Base-by-base conservation (phyloP, 2,329 filamentous ascomycete genomes). In the Fusarium guadeloupense region DNA sequence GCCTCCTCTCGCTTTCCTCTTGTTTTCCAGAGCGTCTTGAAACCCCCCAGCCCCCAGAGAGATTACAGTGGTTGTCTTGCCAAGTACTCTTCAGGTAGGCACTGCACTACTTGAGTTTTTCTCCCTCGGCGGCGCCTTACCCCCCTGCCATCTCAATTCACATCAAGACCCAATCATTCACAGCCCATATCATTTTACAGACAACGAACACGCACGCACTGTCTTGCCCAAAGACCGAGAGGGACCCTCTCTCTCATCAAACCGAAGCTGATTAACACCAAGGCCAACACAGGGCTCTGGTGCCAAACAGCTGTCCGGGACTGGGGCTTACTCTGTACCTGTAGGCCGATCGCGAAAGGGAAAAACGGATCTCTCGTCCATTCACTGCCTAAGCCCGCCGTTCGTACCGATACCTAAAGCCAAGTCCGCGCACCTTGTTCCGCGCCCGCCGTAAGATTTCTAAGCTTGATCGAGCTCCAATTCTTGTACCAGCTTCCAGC, bases 401-500 rank as follows among this genome's bases (percentile, higher is more conserved):
- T 51, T 34, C 60, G 34, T 42, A 55, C 53, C 45, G 35, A 49
- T 43, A 30, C 20, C 43, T 38, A 23, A 62, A 55, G 50, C 60
- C 56, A 53, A 65, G 50, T 48, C 53, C 60, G 53, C 57, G 41
- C 64, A 59, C 49, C 67, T 60, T 67, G 62, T 66, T 70, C 68
- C 68, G 66, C 59, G 53, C 59, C 64, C 56, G 58, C 56, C 45
- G 52, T 48, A 37, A 28, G 49, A 63, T 63, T 66, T 65, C 58
- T 65, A 66, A 64, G 62, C 54, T 63, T 56, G 41, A 44, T 62
- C 51, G n/a, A 64, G 51, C 25, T 47, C 51, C 61, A 65, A 41
- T 62, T 62, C 49, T 66, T 55, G 54, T 52, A 49, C 46, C 54
- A 49, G 62, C 41, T 66, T 59, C 49, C 62, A 65, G 62, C 62